These are phyloP conservation scores for Parastagonospora avenae DNA, from an alignment of 2,329 filamentous ascomycete genomes.

Conservation along the genomic window DNA sequence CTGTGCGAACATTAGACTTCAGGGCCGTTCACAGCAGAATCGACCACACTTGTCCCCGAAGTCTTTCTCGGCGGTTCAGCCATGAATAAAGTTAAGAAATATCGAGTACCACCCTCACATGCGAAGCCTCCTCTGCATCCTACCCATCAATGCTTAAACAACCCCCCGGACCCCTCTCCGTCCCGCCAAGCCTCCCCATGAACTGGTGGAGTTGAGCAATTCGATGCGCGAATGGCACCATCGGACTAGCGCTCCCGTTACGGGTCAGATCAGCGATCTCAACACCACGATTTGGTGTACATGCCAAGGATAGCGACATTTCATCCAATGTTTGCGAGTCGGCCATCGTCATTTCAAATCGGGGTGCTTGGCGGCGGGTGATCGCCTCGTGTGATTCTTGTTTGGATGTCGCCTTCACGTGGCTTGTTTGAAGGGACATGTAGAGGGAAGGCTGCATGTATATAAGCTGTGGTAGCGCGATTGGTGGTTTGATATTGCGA, in stretches of 20 bases:
- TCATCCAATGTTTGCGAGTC: conserved; percentile 29
- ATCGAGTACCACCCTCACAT: neutral
- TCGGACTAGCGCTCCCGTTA: conserved; percentile 13
- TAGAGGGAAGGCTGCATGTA: neutral
- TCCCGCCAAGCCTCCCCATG: neutral
- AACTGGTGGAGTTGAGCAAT: conserved; percentile 11
- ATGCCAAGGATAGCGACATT: conserved; percentile 35
- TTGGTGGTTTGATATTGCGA: neutral
- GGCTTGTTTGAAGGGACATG: too few species aligned
- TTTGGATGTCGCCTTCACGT: too few species aligned
- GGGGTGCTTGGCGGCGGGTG: neutral
- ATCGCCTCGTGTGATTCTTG: neutral
- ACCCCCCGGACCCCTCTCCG: neutral
- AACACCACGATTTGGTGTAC: conserved; percentile 14
- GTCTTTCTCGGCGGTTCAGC: too few species aligned
- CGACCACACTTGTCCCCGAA: too few species aligned
- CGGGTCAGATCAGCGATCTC: conserved; percentile 23
- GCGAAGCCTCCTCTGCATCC: neutral
- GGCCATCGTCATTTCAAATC: conserved; percentile 8
- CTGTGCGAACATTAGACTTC: too few species aligned
- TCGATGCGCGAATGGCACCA: conserved; percentile 17
- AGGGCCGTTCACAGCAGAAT: too few species aligned
- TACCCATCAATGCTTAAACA: neutral
- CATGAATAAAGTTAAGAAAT: too few species aligned
- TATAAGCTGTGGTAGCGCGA: conserved; percentile 1